Evolutionary conservation across 2,329 filamentous ascomycete genomes (phyloP).

Genomic region (Trichoderma harzianum): DNA sequence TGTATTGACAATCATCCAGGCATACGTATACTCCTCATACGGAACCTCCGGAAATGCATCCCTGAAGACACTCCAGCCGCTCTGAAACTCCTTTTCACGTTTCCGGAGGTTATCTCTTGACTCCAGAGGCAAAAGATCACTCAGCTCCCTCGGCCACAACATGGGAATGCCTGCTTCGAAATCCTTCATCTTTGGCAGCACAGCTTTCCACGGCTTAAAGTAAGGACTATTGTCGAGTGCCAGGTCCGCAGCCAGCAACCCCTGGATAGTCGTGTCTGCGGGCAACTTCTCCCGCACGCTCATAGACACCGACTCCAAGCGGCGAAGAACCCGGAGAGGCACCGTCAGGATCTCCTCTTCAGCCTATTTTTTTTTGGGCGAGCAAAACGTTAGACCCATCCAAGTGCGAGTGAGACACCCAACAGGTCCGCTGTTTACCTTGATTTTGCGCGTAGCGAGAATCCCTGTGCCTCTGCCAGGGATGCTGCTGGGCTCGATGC

Average conservation of each 20-base stretch:
- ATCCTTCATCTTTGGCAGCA: conserved; percentile 63
- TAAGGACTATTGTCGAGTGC: conserved; percentile 49
- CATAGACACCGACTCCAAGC: conserved; percentile 56
- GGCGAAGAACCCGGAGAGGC: conserved; percentile 62
- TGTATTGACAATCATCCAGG: conserved; percentile 15
- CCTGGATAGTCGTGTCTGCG: conserved; percentile 61
- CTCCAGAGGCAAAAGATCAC: conserved; percentile 44
- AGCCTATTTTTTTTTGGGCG: conserved; percentile 27
- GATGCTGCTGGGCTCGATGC: conserved; percentile 61
- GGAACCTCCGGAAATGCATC: conserved; percentile 29
- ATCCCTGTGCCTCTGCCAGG: conserved; percentile 71
- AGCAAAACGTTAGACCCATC: background rate
- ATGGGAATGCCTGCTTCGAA: conserved; percentile 45
- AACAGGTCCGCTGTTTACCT: conserved; percentile 42
- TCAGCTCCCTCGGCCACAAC: conserved; percentile 46
- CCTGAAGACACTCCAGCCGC: conserved; percentile 38
- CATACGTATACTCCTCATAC: conserved; percentile 23
- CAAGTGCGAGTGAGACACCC: background rate
- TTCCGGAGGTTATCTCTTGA: conserved; percentile 46
- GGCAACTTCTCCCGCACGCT: conserved; percentile 52
- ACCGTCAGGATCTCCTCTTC: conserved; percentile 62
- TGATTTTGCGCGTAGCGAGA: conserved; percentile 59
- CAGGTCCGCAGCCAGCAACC: conserved; percentile 67
- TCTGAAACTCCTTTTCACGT: conserved; percentile 46
- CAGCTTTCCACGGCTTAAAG: conserved; percentile 58